A percentile compares a stretch with the other conserved stretches of the same genome.
Evolutionary conservation across 495 filamentous ascomycete species (phyloP).

Genomic region (Lasiosphaeria miniovina): DNA sequence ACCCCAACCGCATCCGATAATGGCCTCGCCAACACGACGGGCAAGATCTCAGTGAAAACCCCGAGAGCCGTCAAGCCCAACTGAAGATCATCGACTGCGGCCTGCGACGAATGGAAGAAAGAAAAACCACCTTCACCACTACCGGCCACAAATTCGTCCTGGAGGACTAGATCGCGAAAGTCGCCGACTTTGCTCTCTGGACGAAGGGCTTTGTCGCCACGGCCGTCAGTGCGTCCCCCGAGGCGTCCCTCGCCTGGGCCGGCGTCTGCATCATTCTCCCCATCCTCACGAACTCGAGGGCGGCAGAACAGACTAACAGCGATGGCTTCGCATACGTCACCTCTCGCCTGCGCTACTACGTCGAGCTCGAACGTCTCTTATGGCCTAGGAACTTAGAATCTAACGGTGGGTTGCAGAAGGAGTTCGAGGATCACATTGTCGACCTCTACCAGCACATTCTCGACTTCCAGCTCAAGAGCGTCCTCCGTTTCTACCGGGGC

Average conservation of each 20-base stretch:
- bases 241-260: slow-evolving; percentile 26
- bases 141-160: slow-evolving; percentile 19
- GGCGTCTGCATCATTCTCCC: slow-evolving; percentile 27
- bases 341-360: slow-evolving; percentile 24
- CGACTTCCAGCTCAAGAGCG: background rate
- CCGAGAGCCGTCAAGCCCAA: background rate
- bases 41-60: too few relatives aligned
- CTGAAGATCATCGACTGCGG: slow-evolving; percentile 14
- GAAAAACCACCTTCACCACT: background rate
- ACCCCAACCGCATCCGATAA: too few relatives aligned
- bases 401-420: background rate
- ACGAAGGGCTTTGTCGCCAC: slow-evolving; percentile 19
- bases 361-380: background rate
- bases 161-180: slow-evolving; percentile 18
- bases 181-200: slow-evolving; percentile 14
- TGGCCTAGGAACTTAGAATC: background rate
- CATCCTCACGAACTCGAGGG: slow-evolving; percentile 23
- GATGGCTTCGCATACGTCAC: slow-evolving; percentile 30
- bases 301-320: slow-evolving; percentile 22
- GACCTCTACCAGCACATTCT: slow-evolving; percentile 2
- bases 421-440: background rate
- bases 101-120: slow-evolving; percentile 13
- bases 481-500: background rate
- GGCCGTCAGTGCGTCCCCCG: slow-evolving; percentile 22
- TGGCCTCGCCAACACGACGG: too few relatives aligned